Percentiles rank a stretch among this genome's conserved stretches.
These are phyloP conservation scores for Actinomortierella wolfii DNA, from an alignment of 371 early-diverging fungal genomes.

Conservation along the genomic window DNA sequence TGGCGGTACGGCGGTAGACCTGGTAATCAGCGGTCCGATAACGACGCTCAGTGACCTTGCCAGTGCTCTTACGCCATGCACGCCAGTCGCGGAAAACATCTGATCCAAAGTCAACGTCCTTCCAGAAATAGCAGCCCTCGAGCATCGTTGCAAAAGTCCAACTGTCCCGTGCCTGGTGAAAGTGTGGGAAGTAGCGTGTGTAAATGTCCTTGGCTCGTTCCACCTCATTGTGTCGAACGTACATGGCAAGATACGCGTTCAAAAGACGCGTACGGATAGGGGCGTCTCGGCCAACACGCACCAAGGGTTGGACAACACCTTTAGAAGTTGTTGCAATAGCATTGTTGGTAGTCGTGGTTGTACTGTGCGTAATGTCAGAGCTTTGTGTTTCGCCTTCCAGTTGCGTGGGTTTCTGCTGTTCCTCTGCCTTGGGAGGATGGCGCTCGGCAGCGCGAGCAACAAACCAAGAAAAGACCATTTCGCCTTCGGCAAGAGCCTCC, in stretches of 20 bases:
- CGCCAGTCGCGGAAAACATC: constrained; percentile 51
- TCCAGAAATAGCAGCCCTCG: constrained; percentile 53
- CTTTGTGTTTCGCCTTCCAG: too few species aligned
- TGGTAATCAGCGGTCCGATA: constrained; percentile 34
- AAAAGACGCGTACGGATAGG: constrained; percentile 55
- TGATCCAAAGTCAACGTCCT: constrained; percentile 52
- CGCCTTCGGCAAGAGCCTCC: constrained; percentile 50
- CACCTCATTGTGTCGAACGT: constrained; percentile 59
- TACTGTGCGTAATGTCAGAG: too few species aligned
- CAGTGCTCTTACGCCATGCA: constrained; percentile 43
- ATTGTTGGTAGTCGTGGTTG: too few species aligned
- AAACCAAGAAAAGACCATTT: constrained; percentile 49
- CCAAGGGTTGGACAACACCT: constrained; percentile 9
- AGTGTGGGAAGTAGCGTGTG: constrained; percentile 49
- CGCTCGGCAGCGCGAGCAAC: constrained; percentile 26
- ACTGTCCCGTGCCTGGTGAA: constrained; percentile 53
- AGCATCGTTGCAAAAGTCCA: constrained; percentile 61
- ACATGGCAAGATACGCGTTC: constrained; percentile 63
- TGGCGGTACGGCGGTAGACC: constrained; percentile 31
- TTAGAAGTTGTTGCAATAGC: too few species aligned
- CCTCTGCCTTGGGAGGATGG: not conserved
- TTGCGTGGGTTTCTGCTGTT: too few species aligned
- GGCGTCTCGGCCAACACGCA: constrained; percentile 40
- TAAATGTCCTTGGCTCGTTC: constrained; percentile 54
- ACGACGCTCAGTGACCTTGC: constrained; percentile 55